These are phyloP conservation scores for Pascua guehoae DNA, from an alignment of 1,284 basidiomycete genomes.

Conservation along the genomic window DNA sequence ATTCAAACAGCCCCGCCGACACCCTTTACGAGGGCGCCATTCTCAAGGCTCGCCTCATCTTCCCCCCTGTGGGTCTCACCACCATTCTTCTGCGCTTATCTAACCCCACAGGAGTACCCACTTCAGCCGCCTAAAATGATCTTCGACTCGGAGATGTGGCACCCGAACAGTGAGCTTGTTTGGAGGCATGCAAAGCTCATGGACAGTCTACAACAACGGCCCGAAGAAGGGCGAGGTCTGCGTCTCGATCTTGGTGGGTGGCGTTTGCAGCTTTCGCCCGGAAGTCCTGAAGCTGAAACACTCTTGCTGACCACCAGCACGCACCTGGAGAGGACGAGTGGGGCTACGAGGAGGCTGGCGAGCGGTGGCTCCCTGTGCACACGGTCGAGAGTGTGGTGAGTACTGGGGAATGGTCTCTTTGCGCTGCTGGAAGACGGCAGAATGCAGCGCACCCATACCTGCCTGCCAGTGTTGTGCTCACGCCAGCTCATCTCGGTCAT, in stretches of 20 bases:
- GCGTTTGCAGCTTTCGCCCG: too few relatives aligned
- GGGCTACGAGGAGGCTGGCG: constrained; percentile 95
- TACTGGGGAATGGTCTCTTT: constrained; percentile 14
- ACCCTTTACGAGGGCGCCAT: constrained; percentile 92
- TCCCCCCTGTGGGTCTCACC: constrained; percentile 58
- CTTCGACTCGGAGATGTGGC: constrained; percentile 97
- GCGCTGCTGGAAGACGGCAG: background rate
- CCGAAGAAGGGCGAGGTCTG: constrained; percentile 88
- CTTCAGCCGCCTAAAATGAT: constrained; percentile 91
- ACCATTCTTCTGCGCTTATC: background rate
- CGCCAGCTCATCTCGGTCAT: constrained; percentile 92
- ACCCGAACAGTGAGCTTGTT: constrained; percentile 83
- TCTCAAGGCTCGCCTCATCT: constrained; percentile 79
- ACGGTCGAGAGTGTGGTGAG: constrained; percentile 94
- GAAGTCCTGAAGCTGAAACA: too few relatives aligned
- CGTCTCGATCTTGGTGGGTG: constrained; percentile 86
- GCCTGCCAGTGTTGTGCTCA: background rate
- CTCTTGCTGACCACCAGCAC: constrained; percentile 55
- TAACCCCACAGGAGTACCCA: constrained; percentile 65
- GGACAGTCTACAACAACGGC: constrained; percentile 80
- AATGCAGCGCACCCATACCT: background rate
- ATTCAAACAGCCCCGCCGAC: constrained; percentile 66
- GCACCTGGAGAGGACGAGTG: constrained; percentile 96
- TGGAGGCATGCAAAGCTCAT: background rate
- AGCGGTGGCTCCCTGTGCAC: constrained; percentile 97